Conservation (phyloP, 305 asterid genomes). For the Fraxinus velutina region DNA sequence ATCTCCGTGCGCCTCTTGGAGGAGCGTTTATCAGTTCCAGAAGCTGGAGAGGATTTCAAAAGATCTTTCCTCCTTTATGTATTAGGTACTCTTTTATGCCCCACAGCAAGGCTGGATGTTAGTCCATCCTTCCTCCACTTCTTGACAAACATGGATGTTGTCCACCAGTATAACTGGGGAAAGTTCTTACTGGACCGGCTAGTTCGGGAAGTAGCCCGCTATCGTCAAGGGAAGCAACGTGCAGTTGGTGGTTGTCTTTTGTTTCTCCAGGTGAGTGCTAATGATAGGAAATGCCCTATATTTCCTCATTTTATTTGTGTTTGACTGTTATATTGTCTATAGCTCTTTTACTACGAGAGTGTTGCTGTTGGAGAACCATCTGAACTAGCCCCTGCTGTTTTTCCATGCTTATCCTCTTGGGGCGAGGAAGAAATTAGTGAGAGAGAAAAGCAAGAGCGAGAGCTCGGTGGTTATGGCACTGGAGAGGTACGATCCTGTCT, state of each 20-base stretch:
- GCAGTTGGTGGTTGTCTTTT: conserved; percentile 98
- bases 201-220: conserved; percentile 92
- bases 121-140: conserved; percentile 99
- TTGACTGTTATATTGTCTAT: conserved; percentile 26
- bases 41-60: conserved; percentile 91
- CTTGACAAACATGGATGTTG: conserved; percentile 76
- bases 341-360: conserved; percentile 97
- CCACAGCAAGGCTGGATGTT: conserved; percentile 94
- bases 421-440: conserved; percentile 96
- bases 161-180: conserved; percentile 96
- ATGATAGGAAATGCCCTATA: conserved; percentile 4
- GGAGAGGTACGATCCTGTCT: conserved; percentile 67
- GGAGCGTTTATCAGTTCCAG: conserved; percentile 83
- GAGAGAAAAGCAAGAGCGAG: conserved; percentile 89
- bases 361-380: conserved; percentile 87
- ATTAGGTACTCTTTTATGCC: conserved; percentile 87
- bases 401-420: conserved; percentile 93
- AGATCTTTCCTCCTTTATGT: conserved; percentile 96
- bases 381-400: conserved; percentile 77
- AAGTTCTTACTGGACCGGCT: conserved; percentile 89
- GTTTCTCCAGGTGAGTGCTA: conserved; percentile 80
- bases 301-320: conserved; percentile 5
- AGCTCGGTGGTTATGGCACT: conserved; percentile 93
- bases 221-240: conserved; percentile 96
- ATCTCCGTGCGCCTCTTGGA: conserved; percentile 86